These are phyloP conservation scores for Coccomyxa sp. DNA, from an alignment of 139 green algal species.

Conservation along the genomic window DNA sequence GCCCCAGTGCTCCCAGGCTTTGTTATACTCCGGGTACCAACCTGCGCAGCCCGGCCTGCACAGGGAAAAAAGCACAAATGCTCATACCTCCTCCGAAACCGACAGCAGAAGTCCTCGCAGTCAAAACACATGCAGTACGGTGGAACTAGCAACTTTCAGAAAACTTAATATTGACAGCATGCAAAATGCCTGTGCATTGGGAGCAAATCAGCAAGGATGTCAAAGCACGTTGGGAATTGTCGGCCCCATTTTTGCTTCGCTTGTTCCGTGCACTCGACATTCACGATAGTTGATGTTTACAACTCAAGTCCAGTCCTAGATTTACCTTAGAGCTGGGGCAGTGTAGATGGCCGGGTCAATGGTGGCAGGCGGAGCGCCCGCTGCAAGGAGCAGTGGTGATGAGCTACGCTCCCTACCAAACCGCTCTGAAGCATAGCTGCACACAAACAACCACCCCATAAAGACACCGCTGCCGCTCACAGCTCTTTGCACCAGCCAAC, in stretches of 20 bases:
- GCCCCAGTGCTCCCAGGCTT: background rate
- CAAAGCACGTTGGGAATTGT: too few relatives aligned
- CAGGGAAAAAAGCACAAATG: background rate
- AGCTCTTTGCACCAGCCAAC: background rate
- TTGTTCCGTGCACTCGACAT: too few relatives aligned
- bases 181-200: too few relatives aligned
- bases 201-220: too few relatives aligned
- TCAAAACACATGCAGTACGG: too few relatives aligned
- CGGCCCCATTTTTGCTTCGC: too few relatives aligned
- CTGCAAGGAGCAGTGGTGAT: conserved; percentile 12
- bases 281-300: too few relatives aligned
- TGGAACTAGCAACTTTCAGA: too few relatives aligned
- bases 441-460: background rate
- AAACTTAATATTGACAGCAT: too few relatives aligned
- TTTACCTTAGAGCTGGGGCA: conserved; percentile 16
- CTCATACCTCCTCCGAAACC: background rate
- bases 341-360: conserved; percentile 25
- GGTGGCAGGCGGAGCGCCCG: background rate
- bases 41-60: background rate
- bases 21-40: background rate
- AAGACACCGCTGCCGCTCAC: background rate
- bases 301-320: too few relatives aligned
- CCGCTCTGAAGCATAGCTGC: conserved; percentile 18
- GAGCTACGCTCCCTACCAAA: background rate
- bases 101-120: too few relatives aligned